Evolutionary conservation across 2,329 filamentous ascomycete genomes (phyloP).

Genomic region (Venturia effusa): DNA sequence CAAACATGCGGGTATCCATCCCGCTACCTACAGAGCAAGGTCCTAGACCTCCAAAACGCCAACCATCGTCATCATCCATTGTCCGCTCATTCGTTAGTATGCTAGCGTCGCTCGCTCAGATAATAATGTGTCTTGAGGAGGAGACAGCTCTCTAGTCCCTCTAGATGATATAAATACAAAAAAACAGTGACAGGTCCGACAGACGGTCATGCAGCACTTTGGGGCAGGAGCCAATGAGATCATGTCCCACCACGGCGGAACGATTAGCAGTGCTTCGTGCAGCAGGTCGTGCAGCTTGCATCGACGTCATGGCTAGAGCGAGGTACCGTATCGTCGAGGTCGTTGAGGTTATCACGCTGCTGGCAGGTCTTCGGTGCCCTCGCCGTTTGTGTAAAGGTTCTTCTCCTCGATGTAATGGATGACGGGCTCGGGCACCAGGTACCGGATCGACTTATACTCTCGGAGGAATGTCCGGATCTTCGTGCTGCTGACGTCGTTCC

Average conservation of each 20-base stretch:
- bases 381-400: conserved; percentile 7
- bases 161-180: conserved; percentile 2
- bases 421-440: conserved; percentile 62
- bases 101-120: not conserved
- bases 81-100: not conserved
- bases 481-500: conserved; percentile 14
- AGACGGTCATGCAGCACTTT: not conserved
- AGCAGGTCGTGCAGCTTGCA: not conserved
- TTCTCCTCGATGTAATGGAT: conserved; percentile 35
- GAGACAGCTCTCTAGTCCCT: not conserved
- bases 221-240: not conserved
- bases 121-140: not conserved
- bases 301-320: not conserved
- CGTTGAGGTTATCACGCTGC: not conserved
- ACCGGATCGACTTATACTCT: conserved; percentile 72
- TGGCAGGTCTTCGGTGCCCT: conserved; percentile 1
- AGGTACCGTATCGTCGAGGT: not conserved
- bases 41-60: not conserved
- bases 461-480: conserved; percentile 35
- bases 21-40: not conserved
- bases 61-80: not conserved
- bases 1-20: not conserved
- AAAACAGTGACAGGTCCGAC: not conserved
- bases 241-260: not conserved
- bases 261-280: not conserved